Evolutionary conservation across 2,329 filamentous ascomycete genomes (phyloP), one percentile per base, ranked within the genome.

Genomic region (Penicillium psychrosexuale): DNA sequence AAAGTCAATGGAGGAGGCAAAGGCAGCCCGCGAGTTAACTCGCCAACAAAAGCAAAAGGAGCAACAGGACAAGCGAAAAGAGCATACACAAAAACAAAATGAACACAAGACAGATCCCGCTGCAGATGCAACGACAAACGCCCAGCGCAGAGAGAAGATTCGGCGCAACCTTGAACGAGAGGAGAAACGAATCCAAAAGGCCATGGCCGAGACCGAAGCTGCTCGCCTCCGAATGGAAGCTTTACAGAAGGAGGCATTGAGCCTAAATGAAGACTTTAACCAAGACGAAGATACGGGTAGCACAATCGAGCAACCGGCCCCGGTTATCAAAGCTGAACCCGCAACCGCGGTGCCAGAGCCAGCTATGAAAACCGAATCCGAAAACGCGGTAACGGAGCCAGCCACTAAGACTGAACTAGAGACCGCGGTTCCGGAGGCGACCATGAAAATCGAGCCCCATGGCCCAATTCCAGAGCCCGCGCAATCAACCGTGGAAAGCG

Each of bases 1-100:
- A 66, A 84, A 83, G 68, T 83, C 82, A 62, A 79, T 81, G 68
- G 84, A 86, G 67, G 86, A 89, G 69, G 82, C 84, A 43, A 87
- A 82, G 59, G 66, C 68, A 39, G 69, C 69, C n/a, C 69, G 69
- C 28, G 65, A 70, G 9, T 71, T 72, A 44, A 67, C 66, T 27
- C 62, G 61, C 37, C 65, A 79, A 60, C 74, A 77, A 37, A 72
- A 72, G 48, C 70, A 76, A 27, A 68, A 65, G 50, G 70, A 74
- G 40, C 69, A 74, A 33, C 58, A 48, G 53, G 59, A 54, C 55
- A 61, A 66, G 56, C 50, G 51, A 51, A 63, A 53, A n/a, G 37
- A 50, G 0, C 30, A 44, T 15, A 36, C 28, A 22, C 60, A 59
- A 19, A 68, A 71, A 55, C 62, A 61, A 24, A 61, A 62, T 33